Base-by-base conservation (phyloP, 2,329 filamentous ascomycete species). In the Calonectria henricotiae region DNA sequence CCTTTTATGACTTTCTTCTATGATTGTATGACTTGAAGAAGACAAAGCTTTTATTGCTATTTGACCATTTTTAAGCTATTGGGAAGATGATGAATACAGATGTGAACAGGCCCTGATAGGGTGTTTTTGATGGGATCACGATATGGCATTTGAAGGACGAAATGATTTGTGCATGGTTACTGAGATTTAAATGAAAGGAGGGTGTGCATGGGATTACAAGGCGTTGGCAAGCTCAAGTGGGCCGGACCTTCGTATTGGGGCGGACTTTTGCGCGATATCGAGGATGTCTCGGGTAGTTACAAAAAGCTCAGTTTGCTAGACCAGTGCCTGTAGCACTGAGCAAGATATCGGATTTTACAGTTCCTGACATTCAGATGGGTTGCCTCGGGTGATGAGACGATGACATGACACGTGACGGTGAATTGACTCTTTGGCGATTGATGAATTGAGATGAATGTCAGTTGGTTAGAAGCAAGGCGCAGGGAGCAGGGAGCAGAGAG, bases 21-120 rank as follows among this genome's bases (percentile, higher is more conserved):
- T 73, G 80, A 82, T 77, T 83, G 80, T 82, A 83, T 82, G 82
- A 85, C 77, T 77, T 83, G 80, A 83, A 85, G 80, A 81, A 80
- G 78, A 81, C 73, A 75, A 73, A 75, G 71, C 72, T 65, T 77
- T 77, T 76, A 73, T 75, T 76, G 74, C 73, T 73, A 79, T 61
- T 72, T 76, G 69, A 60, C 71, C 67, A 73, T 74, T 75, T 75
- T 58, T 58, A 58, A 78, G 76, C 69, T 76, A 71, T 72, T 55
- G 69, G 68, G 72, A 67, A 74, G 69, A 73, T 61, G 71, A 66
- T 71, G 70, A 72, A 76, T 69, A 76, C 74, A 77, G 71, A 75
- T 62, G 71, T 72, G 65, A 74, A 73, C 74, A 74, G 69, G 73
- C 68, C 70, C 67, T 75, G 23, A 70, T 73, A 68, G 70, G 76